A percentile compares a stretch with the other conserved stretches of the same genome.
Conservation (phyloP, 2,329 filamentous ascomycete genomes). For the Clonostachys byssicola region DNA sequence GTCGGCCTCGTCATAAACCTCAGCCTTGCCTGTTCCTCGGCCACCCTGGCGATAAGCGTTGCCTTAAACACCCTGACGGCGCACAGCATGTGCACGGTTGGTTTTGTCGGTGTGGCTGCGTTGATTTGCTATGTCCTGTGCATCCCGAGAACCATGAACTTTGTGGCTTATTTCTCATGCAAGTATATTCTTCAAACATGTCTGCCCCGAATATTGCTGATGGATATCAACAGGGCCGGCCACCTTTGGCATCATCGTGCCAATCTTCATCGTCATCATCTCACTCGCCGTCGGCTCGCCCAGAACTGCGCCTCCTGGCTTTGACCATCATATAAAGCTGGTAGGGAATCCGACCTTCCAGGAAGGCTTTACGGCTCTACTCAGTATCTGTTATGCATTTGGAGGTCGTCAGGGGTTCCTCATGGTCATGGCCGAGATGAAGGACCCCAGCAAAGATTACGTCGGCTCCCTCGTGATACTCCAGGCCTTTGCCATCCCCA, state of each 20-base stretch:
- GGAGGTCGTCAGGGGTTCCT: conserved; percentile 30
- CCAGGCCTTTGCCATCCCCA: conserved; percentile 21
- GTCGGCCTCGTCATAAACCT: conserved; percentile 70
- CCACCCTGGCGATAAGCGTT: conserved; percentile 62
- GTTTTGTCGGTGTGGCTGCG: conserved; percentile 59
- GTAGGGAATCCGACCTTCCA: conserved; percentile 21
- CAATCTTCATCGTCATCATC: conserved; percentile 29
- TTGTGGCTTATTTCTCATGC: conserved; percentile 14
- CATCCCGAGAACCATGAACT: conserved; percentile 60
- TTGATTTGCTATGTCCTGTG: conserved; percentile 60
- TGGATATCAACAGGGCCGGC: neutral
- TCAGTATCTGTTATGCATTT: conserved; percentile 28
- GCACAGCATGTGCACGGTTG: conserved; percentile 60
- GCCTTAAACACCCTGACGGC: conserved; percentile 65
- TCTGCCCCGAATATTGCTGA: neutral
- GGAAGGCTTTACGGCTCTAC: conserved; percentile 22
- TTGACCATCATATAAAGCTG: conserved; percentile 19
- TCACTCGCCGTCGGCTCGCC: conserved; percentile 23
- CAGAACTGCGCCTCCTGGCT: conserved; percentile 17
- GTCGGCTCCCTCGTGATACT: conserved; percentile 20
- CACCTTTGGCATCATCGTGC: conserved; percentile 24
- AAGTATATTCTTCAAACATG: conserved; percentile 16
- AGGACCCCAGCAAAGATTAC: conserved; percentile 21
- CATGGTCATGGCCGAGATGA: conserved; percentile 25
- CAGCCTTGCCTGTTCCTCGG: conserved; percentile 65